Evolutionary conservation across 768 basidiomycete genomes (phyloP).

Genomic region (Serendipita sp.): DNA sequence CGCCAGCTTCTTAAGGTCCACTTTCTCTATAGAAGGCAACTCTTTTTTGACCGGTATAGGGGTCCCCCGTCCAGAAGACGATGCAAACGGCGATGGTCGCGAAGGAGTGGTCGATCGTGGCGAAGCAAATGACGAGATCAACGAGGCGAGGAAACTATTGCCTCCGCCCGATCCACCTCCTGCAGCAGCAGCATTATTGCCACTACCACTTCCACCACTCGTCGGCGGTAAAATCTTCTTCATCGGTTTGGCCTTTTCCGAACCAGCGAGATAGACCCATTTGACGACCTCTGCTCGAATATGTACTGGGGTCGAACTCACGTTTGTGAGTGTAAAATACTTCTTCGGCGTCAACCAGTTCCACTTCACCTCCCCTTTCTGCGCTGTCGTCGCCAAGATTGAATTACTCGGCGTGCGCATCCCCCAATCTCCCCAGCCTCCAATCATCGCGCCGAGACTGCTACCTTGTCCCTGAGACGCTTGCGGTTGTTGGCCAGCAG

Average conservation of each 20-base stretch:
- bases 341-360: slow-evolving; percentile 4
- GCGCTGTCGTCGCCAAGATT: background rate
- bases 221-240: background rate
- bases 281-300: slow-evolving; percentile 73
- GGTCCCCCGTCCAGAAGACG: slow-evolving; percentile 21
- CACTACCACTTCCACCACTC: slow-evolving; percentile 13
- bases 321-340: slow-evolving; percentile 34
- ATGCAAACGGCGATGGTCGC: slow-evolving; percentile 19
- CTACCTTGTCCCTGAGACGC: too few relatives aligned
- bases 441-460: slow-evolving; percentile 37
- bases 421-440: background rate
- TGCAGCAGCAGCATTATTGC: slow-evolving; percentile 15
- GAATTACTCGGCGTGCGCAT: background rate
- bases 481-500: slow-evolving; percentile 14
- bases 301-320: slow-evolving; percentile 52
- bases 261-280: slow-evolving; percentile 55
- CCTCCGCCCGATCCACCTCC: slow-evolving; percentile 7
- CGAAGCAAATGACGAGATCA: slow-evolving; percentile 24
- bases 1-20: slow-evolving; percentile 7
- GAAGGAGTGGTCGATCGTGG: slow-evolving; percentile 17
- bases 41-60: slow-evolving; percentile 21
- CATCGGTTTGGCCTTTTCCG: slow-evolving; percentile 34
- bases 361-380: background rate
- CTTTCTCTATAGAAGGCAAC: background rate
- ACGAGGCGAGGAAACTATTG: slow-evolving; percentile 25